phyloP scores from a whole-genome alignment of 1,284 basidiomycete genomes.

The Tylopilus orsonianus region DNA sequence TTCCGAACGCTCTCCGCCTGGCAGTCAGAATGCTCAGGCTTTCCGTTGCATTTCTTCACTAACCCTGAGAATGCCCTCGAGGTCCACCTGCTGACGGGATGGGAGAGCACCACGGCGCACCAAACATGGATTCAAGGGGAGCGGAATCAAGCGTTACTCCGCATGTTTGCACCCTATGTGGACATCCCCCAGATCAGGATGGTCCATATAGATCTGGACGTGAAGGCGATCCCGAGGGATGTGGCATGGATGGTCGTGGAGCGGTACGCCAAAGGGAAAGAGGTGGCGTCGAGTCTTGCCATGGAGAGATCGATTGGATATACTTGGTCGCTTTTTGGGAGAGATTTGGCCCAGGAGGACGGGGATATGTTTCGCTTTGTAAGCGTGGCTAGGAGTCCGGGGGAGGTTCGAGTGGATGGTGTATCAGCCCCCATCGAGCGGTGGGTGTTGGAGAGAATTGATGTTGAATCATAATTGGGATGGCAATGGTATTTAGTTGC shows the following conservation, averaged over 20 bases:
- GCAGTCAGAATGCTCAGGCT: constrained; percentile 42
- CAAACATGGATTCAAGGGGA: constrained; percentile 43
- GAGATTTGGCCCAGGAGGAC: constrained; percentile 9
- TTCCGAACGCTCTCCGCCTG: constrained; percentile 30
- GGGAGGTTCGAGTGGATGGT: neutral
- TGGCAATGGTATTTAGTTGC: too few relatives aligned
- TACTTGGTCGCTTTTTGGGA: constrained; percentile 11
- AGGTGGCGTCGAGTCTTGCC: neutral
- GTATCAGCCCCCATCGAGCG: neutral
- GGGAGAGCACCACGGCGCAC: constrained; percentile 43
- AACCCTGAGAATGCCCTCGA: constrained; percentile 21
- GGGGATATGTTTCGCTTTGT: constrained; percentile 15
- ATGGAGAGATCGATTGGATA: neutral
- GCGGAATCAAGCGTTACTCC: constrained; percentile 40
- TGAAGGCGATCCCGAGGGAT: constrained; percentile 30
- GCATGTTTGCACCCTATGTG: constrained; percentile 32
- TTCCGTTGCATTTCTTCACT: constrained; percentile 40
- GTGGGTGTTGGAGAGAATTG: constrained; percentile 12
- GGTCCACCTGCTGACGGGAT: constrained; percentile 46
- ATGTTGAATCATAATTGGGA: neutral
- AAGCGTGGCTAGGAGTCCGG: neutral
- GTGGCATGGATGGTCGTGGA: constrained; percentile 8
- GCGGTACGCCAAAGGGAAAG: constrained; percentile 2
- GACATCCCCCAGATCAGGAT: constrained; percentile 34
- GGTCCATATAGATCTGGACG: constrained; percentile 42